Evolutionary conservation across 75 land plant species (phyloP), one percentile per base, ranked within the genome.

Genomic region (Cryptomeria japonica): DNA sequence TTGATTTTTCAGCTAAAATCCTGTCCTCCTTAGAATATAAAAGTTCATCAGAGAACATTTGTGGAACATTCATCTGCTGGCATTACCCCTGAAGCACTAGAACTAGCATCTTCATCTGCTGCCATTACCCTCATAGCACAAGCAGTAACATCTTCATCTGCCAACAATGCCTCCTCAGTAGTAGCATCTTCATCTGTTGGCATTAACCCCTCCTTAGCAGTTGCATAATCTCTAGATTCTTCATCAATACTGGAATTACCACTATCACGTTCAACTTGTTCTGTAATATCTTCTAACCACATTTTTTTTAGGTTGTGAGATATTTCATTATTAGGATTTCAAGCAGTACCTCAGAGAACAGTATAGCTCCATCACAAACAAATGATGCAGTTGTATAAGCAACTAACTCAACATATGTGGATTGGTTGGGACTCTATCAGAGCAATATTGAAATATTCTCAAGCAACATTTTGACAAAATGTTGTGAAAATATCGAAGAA

Each of bases 21-120:
- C 89, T 16, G 25, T 87, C 39, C 25, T 90, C 90, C 14, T 68
- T 19, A 6, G 34, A 19, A 39, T 10, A 85, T 31, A 89, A 84
- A 6, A 90, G 47, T 14, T 89, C 89, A 46, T 88, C 83, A 19
- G 2, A 86, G 72, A 22, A 87, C 90, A 80, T 89, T 89, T 16
- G 73, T 10, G 77, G 53, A 44, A 88, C 6, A 38, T 38, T 79
- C 82, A 38, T 38, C 80, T 1, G 80, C 14, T 13, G 3, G 39
- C 15, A 38, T 4, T 12, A 77, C 18, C 0, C 39, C 80, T 16
- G 14, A 0, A 77, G 9, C 37, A 16, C 15, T 32, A 77, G 3
- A 32, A 73, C 7, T 42, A 1, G 44, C 44, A 42, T 42, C 44
- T 42, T 42, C 44, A 42, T 47, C 49, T 47, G 49, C 49, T 47